Evolutionary conservation across 2,329 filamentous ascomycete species (phyloP), one percentile per base, ranked within the genome.

Genomic region (Ploettnerulaceae sp.): DNA sequence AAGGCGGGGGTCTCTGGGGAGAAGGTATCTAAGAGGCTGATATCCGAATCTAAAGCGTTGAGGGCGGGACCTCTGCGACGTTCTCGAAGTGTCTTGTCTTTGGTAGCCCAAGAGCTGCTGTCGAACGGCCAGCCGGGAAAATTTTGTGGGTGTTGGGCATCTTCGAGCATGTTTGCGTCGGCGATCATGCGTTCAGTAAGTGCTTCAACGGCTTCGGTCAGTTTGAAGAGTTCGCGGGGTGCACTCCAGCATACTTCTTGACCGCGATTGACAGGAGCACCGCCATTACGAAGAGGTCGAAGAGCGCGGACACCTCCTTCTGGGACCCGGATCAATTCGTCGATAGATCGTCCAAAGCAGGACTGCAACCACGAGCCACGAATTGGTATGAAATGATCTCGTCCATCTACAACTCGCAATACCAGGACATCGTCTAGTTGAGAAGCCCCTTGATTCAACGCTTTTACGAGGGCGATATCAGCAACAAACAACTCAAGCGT

Each of bases 371-470:
- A 98, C 1, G 69, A 71, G 0, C 79, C 93, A 18, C 78, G 81
- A 0, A 95, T 73, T 0, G 89, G 84, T 29, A 98, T 79, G 62
- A 98, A 98, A 62, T 97, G 86, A 59, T 98, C 93, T 37, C 89
- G 78, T 0, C 94, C 94, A 42, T 84, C 79, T 8, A 81, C 75
- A 4, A 98, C 86, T 1, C 89, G 82, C 7, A 98, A 73, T 2
- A 98, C 84, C 6, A 98, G 72, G 3, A 98, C 82, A 54, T 97
- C 89, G 52, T 97, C 91, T 0, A 98, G 70, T 6, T 70, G 71
- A 3, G 71, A 64, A 1, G 73, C 71, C 12, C 78, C 80, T 44
- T 84, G 74, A 56, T 97, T 97, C 28, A 98, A 73, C 2, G 74
- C 69, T 14, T 77, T 79, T 0, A 88, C 80, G 14, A 84, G 75